These are phyloP conservation scores for Eucalyptus lansdowneana DNA, from an alignment of 345 rosid genomes.

Conservation along the genomic window DNA sequence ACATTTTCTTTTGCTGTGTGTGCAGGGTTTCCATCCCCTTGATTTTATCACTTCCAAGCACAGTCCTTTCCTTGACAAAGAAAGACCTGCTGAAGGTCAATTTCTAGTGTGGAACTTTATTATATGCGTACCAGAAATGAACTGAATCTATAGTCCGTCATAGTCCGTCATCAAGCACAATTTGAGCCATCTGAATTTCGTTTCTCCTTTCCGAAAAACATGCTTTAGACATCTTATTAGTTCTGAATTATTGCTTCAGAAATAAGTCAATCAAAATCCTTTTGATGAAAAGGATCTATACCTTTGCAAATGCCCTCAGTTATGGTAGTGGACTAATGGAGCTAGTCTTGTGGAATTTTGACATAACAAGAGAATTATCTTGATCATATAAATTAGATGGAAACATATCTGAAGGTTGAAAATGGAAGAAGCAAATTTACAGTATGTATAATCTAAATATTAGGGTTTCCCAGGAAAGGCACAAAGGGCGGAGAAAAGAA, in stretches of 20 bases:
- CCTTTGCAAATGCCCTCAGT: neutral
- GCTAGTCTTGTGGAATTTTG: neutral
- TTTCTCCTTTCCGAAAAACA: neutral
- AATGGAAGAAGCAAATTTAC: neutral
- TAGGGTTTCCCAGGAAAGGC: neutral
- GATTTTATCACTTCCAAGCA: constrained; percentile 72
- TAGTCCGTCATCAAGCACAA: neutral
- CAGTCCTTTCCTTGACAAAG: constrained; percentile 74
- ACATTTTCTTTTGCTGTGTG: neutral
- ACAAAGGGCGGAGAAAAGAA: neutral
- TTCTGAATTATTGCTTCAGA: neutral
- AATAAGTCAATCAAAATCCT: neutral
- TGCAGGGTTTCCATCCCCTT: constrained; percentile 77
- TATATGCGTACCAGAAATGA: neutral
- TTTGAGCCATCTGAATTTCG: neutral
- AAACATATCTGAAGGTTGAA: neutral
- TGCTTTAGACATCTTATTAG: neutral
- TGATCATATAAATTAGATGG: neutral
- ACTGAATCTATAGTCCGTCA: neutral
- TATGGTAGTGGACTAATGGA: neutral
- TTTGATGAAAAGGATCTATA: neutral
- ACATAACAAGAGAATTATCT: neutral
- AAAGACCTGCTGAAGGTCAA: constrained; percentile 60
- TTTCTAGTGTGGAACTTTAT: neutral
- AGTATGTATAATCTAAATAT: neutral